Conservation (phyloP, 2,329 filamentous ascomycete genomes). For the Microdochium bolleyi region DNA sequence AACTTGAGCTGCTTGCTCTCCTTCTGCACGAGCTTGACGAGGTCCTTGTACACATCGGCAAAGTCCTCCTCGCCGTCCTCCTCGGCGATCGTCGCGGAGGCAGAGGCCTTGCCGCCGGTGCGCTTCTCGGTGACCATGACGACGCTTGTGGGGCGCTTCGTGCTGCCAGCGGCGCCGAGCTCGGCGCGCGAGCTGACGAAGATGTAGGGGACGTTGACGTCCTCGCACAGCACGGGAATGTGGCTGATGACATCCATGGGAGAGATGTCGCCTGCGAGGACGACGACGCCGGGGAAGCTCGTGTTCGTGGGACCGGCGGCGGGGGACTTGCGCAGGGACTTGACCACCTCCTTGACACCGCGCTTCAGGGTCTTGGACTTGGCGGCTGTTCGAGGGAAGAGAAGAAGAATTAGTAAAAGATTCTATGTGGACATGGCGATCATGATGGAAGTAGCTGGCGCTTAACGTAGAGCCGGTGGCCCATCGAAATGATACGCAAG, state of each 20-base stretch:
- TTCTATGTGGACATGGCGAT: too few species aligned
- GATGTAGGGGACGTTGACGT: slow-evolving; percentile 94
- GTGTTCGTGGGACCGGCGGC: slow-evolving; percentile 57
- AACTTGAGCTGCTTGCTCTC: slow-evolving; percentile 50
- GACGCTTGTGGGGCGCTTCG: slow-evolving; percentile 93
- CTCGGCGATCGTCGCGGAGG: slow-evolving; percentile 20
- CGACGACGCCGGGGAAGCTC: slow-evolving; percentile 65
- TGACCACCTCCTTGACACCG: slow-evolving; percentile 98
- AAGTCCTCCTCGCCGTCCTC: slow-evolving; percentile 48
- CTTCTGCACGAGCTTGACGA: slow-evolving; percentile 60
- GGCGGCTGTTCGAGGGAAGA: slow-evolving; percentile 56
- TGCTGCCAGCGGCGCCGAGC: slow-evolving; percentile 86
- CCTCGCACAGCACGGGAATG: slow-evolving; percentile 95
- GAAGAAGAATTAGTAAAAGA: slow-evolving; percentile 9
- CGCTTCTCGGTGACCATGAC: slow-evolving; percentile 72
- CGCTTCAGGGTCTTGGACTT: slow-evolving; percentile 95
- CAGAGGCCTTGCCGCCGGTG: slow-evolving; percentile 21
- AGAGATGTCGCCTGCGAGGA: slow-evolving; percentile 95
- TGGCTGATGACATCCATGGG: slow-evolving; percentile 98
- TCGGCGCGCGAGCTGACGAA: slow-evolving; percentile 90
- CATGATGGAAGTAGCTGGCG: too few species aligned
- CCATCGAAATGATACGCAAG: too few species aligned
- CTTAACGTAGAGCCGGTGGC: too few species aligned
- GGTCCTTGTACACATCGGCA: slow-evolving; percentile 53
- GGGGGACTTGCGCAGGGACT: slow-evolving; percentile 89